phyloP scores from a whole-genome alignment of 495 filamentous ascomycete species.

The Podospora conica region DNA sequence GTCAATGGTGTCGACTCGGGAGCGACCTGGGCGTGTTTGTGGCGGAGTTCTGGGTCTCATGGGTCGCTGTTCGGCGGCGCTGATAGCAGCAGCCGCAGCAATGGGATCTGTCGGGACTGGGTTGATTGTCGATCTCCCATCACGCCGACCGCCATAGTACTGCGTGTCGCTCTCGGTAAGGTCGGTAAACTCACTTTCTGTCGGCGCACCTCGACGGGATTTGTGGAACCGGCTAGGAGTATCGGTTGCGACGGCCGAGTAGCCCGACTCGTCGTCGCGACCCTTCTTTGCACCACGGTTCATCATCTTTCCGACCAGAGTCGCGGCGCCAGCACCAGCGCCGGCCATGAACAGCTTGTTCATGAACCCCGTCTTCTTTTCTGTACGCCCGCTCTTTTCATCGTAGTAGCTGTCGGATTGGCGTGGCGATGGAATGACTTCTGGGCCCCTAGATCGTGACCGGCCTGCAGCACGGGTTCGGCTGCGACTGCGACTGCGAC shows the following conservation, averaged over 20 bases:
- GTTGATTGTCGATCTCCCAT: constrained; percentile 29
- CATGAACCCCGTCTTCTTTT: constrained; percentile 49
- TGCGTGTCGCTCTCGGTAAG: constrained; percentile 25
- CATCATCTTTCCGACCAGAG: constrained; percentile 58
- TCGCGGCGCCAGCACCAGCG: constrained; percentile 59
- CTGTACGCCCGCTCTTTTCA: constrained; percentile 47
- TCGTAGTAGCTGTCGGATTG: constrained; percentile 49
- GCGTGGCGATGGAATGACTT: constrained; percentile 44
- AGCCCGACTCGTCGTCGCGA: constrained; percentile 55
- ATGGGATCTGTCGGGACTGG: constrained; percentile 36
- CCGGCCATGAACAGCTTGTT: constrained; percentile 61
- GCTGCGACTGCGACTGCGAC: constrained; percentile 27
- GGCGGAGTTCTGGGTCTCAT: constrained; percentile 38
- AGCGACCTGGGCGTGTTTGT: constrained; percentile 35
- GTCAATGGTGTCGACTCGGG: constrained; percentile 38
- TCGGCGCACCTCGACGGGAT: constrained; percentile 30
- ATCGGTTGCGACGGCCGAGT: constrained; percentile 48
- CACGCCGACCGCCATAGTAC: constrained; percentile 26
- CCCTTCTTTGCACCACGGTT: constrained; percentile 53
- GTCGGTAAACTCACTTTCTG: constrained; percentile 45
- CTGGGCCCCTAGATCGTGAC: constrained; percentile 32
- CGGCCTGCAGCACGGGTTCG: constrained; percentile 16
- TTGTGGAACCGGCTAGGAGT: constrained; percentile 42
- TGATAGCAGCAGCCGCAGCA: constrained; percentile 34
- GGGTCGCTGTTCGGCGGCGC: constrained; percentile 29